Evolutionary conservation across 2,329 filamentous ascomycete species (phyloP).

Genomic region (Pezicula carpinea): DNA sequence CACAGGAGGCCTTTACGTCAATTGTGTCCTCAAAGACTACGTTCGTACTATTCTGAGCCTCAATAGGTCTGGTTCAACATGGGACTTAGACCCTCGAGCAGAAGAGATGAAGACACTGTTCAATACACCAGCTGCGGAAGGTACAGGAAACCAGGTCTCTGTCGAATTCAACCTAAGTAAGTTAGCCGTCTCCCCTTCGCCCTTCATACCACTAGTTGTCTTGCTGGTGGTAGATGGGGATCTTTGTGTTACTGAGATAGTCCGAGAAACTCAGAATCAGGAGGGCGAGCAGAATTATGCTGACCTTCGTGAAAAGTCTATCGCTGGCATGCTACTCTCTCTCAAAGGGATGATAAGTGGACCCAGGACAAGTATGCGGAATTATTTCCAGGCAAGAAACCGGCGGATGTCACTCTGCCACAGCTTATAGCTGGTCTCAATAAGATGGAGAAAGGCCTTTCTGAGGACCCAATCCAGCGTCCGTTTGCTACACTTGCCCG

Average conservation of each 20-base stretch:
- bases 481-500: conserved; percentile 64
- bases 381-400: conserved; percentile 51
- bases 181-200: background rate
- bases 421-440: conserved; percentile 60
- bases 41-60: conserved; percentile 56
- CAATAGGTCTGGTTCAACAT: conserved; percentile 34
- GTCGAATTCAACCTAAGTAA: conserved; percentile 77
- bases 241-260: no score
- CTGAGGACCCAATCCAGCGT: conserved; percentile 64
- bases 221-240: no score
- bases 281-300: no score
- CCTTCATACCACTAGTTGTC: no score
- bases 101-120: conserved; percentile 50
- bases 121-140: conserved; percentile 57
- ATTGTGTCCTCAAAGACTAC: conserved; percentile 74
- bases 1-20: conserved; percentile 71
- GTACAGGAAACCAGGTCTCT: conserved; percentile 77
- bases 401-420: conserved; percentile 45
- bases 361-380: conserved; percentile 63
- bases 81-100: conserved; percentile 69
- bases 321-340: conserved; percentile 80
- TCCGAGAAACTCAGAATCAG: no score
- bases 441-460: conserved; percentile 56
- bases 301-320: conserved; percentile 45
- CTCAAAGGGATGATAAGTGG: conserved; percentile 74